Percentiles rank a stretch among this genome's conserved stretches.
Conservation (phyloP, 345 rosid genomes). For the Mangifera indica region DNA sequence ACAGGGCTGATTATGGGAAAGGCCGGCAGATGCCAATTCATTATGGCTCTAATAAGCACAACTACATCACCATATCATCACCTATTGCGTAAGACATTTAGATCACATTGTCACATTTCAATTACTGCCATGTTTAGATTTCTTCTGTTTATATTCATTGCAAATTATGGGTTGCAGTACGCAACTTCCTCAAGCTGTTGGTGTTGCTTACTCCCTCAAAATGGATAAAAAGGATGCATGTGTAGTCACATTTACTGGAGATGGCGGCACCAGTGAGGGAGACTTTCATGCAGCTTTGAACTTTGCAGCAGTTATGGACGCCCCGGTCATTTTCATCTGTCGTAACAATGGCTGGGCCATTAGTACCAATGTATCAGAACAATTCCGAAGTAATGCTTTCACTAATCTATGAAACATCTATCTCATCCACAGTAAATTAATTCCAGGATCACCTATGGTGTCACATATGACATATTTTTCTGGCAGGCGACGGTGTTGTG, state of each 20-base stretch:
- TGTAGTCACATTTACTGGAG: constrained; percentile 60
- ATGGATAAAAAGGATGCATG: constrained; percentile 73
- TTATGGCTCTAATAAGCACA: constrained; percentile 66
- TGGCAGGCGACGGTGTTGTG: constrained; percentile 73
- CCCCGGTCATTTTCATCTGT: constrained; percentile 71
- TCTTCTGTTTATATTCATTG: not conserved
- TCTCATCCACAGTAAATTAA: not conserved
- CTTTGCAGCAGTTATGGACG: constrained; percentile 81
- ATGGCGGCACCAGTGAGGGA: constrained; percentile 89
- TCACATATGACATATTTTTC: not conserved
- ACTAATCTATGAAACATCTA: not conserved
- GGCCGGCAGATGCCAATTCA: constrained; percentile 88
- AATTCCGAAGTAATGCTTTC: constrained; percentile 58
- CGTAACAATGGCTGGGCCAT: constrained; percentile 95
- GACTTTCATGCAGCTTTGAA: constrained; percentile 87
- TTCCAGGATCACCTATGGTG: not conserved
- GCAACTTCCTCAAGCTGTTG: constrained; percentile 81
- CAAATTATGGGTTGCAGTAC: constrained; percentile 38
- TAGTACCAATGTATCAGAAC: constrained; percentile 69
- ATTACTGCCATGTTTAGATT: not conserved
- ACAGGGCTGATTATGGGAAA: constrained; percentile 70
- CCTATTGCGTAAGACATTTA: constrained; percentile 63
- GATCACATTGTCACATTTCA: not conserved
- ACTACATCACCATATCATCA: constrained; percentile 71
- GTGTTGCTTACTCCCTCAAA: constrained; percentile 71